Conservation (phyloP, 345 rosid genomes). For the Noccaea caerulescens region DNA sequence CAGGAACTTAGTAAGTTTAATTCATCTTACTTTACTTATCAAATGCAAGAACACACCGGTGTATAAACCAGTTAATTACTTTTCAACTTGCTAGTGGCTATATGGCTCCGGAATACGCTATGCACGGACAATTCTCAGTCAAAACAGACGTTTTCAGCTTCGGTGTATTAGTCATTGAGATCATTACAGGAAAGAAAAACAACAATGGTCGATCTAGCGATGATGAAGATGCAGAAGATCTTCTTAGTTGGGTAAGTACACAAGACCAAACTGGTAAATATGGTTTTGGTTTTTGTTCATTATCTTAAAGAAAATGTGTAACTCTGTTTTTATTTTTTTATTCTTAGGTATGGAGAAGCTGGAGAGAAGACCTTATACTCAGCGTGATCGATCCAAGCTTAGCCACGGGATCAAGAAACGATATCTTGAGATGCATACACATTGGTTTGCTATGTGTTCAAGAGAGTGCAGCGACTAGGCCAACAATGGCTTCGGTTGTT, state of each 20-base stretch:
- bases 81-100: constrained; percentile 30
- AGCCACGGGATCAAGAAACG: constrained; percentile 33
- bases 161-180: constrained; percentile 44
- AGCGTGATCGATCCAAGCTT: constrained; percentile 50
- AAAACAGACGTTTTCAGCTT: constrained; percentile 46
- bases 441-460: constrained; percentile 64
- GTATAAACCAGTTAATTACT: not conserved
- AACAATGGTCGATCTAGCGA: constrained; percentile 26
- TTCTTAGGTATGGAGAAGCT: constrained; percentile 57
- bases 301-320: not conserved
- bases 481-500: constrained; percentile 54
- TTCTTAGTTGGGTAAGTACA: constrained; percentile 43
- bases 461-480: constrained; percentile 47
- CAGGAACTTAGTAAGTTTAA: constrained; percentile 54
- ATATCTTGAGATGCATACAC: constrained; percentile 58
- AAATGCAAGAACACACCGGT: not conserved
- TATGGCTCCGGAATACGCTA: constrained; percentile 45
- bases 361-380: constrained; percentile 49
- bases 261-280: not conserved
- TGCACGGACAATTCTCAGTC: constrained; percentile 42
- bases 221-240: constrained; percentile 39
- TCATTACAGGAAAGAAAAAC: constrained; percentile 38
- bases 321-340: not conserved
- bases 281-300: not conserved
- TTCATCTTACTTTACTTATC: not conserved